Base-by-base conservation (phyloP, 169 alveolate genomes). In the Toxoplasma gondii region DNA sequence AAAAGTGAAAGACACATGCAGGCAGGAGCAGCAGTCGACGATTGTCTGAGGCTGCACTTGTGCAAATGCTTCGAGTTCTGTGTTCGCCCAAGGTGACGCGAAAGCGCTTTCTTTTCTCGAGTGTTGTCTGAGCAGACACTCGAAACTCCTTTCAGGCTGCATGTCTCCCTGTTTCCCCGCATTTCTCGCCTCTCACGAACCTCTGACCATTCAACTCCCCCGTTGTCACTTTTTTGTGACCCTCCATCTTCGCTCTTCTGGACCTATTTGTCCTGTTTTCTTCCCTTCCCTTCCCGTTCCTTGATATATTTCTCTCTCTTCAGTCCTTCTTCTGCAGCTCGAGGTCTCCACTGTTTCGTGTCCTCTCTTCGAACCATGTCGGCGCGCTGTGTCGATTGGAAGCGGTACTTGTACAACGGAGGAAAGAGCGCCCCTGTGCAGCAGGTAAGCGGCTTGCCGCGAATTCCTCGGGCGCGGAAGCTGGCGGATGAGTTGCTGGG, bases 391-490 rank as follows among this genome's bases (percentile, higher is more conserved):
- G 92, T 53, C 27, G 92, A 49, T 39, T 44, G 81, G 70, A 53
- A 44, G 92, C 39, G 81, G 80, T 49, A 49, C 45, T 5, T 53
- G 80, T 49, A 22, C 44, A 4, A 45, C 90, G 44, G 94, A 9
- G 64, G 41, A 54, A 27, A 45, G 80, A 44, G 7, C 74, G 70
- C 78, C 91, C 83, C 49, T 58, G 87, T 34, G 88, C 44, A 31
- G 45, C 92, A 86, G 16, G 80, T 44, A 49, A 44, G 27, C 41
- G n/a, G 80, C 58, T 80, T 86, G 22, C 92, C 92, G 39, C 92
- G 80, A n/a, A 86, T 86, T 86, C 81, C 92, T 49, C 91, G 69
- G 67, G 87, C 84, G 17, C 82, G 44, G 45, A 31, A 54, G 45
- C 82, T 36, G 34, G 67, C 64, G 36, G 90, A 82, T 67, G 90